phyloP scores from a whole-genome alignment of 2,329 filamentous ascomycete species.

The Calonectria pseudoreteaudii region DNA sequence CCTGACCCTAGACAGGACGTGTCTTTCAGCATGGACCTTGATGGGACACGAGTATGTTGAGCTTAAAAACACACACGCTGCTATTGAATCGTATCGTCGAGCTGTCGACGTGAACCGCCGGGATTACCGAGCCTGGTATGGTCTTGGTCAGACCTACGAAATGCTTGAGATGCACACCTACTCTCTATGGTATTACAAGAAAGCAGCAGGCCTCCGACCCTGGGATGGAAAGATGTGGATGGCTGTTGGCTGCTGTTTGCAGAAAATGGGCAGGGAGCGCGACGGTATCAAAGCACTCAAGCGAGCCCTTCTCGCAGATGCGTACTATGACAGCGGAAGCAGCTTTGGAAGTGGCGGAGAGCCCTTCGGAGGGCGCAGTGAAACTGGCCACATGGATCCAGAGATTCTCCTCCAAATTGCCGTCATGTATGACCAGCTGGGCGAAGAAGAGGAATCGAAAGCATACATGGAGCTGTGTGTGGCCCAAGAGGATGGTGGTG shows the following conservation, averaged over 20 bases:
- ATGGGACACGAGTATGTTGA: conserved; percentile 99
- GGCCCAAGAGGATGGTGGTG: conserved; percentile 86
- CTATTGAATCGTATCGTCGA: conserved; percentile 95
- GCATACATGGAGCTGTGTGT: conserved; percentile 97
- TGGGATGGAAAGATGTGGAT: conserved; percentile 99
- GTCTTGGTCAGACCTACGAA: conserved; percentile 95
- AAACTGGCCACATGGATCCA: conserved; percentile 79
- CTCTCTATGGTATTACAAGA: conserved; percentile 97
- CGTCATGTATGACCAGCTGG: conserved; percentile 84
- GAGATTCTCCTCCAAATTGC: conserved; percentile 93
- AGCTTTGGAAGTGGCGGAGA: conserved; percentile 63
- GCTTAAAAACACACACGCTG: conserved; percentile 97
- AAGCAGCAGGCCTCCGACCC: conserved; percentile 89
- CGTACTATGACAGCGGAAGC: conserved; percentile 79
- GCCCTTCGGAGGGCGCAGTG: conserved; percentile 60
- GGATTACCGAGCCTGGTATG: conserved; percentile 98
- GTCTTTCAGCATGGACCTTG: conserved; percentile 94
- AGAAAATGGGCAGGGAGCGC: conserved; percentile 86
- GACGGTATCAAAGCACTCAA: conserved; percentile 97
- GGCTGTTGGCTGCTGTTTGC: conserved; percentile 90
- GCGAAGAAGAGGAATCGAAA: conserved; percentile 82
- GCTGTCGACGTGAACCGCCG: conserved; percentile 96
- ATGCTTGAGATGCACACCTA: conserved; percentile 98
- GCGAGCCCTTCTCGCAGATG: conserved; percentile 87
- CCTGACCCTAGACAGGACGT: conserved; percentile 88